These are phyloP conservation scores for Auricularia sp. DNA, from an alignment of 768 basidiomycete species.

Conservation along the genomic window DNA sequence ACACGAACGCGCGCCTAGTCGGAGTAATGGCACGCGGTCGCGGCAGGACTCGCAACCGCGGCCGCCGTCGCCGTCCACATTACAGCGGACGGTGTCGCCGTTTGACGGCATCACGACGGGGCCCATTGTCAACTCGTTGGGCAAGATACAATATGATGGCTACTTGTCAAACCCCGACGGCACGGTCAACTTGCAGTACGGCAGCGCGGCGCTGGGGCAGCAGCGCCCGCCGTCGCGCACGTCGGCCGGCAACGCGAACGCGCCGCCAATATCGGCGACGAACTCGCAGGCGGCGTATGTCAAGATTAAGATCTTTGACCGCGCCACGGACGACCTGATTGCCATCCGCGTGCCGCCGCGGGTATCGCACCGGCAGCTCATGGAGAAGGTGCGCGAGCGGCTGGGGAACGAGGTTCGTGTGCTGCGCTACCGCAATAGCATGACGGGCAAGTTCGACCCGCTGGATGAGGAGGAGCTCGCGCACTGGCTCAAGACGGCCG, in stretches of 20 bases:
- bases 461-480: slow-evolving; percentile 54
- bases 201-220: neutral
- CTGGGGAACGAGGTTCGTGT: slow-evolving; percentile 61
- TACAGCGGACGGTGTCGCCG: neutral
- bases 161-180: neutral
- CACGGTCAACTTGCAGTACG: neutral
- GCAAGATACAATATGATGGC: neutral
- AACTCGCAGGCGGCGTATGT: slow-evolving; percentile 82
- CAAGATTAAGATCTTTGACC: slow-evolving; percentile 97
- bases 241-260: slow-evolving; percentile 30
- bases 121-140: neutral
- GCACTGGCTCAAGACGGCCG: slow-evolving; percentile 66
- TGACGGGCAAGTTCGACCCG: slow-evolving; percentile 52
- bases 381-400: slow-evolving; percentile 85
- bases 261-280: slow-evolving; percentile 63
- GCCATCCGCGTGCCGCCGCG: slow-evolving; percentile 93
- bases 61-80: neutral
- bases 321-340: slow-evolving; percentile 86
- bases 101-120: neutral
- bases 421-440: slow-evolving; percentile 68
- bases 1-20: neutral
- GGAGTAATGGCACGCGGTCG: neutral
- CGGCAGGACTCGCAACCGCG: neutral
- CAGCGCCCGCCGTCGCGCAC: neutral
- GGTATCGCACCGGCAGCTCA: slow-evolving; percentile 74